phyloP scores from a whole-genome alignment of 1,139 yeast genomes.

The Diutina pseudorugosa region DNA sequence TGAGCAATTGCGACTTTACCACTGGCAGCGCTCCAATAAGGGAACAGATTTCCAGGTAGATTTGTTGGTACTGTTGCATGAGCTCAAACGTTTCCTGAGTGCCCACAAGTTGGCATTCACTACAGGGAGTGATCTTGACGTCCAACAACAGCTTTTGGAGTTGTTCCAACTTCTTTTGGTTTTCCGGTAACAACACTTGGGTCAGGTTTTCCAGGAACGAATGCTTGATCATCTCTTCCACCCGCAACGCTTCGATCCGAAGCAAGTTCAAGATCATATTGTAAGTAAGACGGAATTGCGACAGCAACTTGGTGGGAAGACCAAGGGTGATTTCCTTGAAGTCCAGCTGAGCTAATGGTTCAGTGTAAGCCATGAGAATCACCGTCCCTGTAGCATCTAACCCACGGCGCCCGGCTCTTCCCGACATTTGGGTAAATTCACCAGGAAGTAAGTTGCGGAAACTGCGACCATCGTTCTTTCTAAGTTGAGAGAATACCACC shows the following conservation, averaged over 20 bases:
- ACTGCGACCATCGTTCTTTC: slow-evolving; percentile 83
- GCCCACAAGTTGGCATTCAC: slow-evolving; percentile 23
- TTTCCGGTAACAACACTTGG: slow-evolving; percentile 80
- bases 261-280: slow-evolving; percentile 88
- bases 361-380: slow-evolving; percentile 79
- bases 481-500: slow-evolving; percentile 73
- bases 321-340: slow-evolving; percentile 80
- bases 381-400: slow-evolving; percentile 90
- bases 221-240: slow-evolving; percentile 95
- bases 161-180: slow-evolving; percentile 50
- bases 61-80: slow-evolving; percentile 30
- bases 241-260: slow-evolving; percentile 86
- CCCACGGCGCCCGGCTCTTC: slow-evolving; percentile 98
- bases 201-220: slow-evolving; percentile 88
- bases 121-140: slow-evolving; percentile 17
- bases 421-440: slow-evolving; percentile 98
- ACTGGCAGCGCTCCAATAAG: slow-evolving; percentile 36
- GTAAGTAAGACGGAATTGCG: slow-evolving; percentile 89
- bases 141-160: slow-evolving; percentile 35
- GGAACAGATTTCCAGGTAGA: slow-evolving; percentile 33
- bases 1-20: slow-evolving; percentile 31
- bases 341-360: slow-evolving; percentile 47
- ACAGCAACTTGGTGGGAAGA: slow-evolving; percentile 74
- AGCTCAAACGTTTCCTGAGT: slow-evolving; percentile 34
- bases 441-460: slow-evolving; percentile 84